A percentile compares a stretch with the other conserved stretches of the same genome.
Evolutionary conservation across 805 yeast species (phyloP).

Genomic region (Yarrowia hollandica): DNA sequence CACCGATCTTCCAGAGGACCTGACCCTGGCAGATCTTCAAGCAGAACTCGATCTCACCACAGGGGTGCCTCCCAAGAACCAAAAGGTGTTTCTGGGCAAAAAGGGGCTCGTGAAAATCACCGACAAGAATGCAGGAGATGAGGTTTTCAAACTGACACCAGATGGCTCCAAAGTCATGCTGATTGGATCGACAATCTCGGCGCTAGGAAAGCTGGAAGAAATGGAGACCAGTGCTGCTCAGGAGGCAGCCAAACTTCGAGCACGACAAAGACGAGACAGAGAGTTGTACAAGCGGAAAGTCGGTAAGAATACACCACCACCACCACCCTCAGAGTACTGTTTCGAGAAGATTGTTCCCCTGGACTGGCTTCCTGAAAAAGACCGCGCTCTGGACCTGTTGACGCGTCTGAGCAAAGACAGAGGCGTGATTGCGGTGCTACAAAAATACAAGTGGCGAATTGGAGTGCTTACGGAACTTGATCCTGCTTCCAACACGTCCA

Average conservation of each 20-base stretch:
- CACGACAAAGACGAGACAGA: slow-evolving; percentile 16
- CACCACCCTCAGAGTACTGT: slow-evolving; percentile 27
- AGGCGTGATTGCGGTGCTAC: slow-evolving; percentile 44
- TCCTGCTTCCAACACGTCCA: slow-evolving; percentile 43
- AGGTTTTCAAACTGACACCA: slow-evolving; percentile 18
- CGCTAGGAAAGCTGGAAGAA: slow-evolving; percentile 34
- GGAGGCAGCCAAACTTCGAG: slow-evolving; percentile 25
- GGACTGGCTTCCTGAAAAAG: slow-evolving; percentile 37
- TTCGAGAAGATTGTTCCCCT: slow-evolving; percentile 22
- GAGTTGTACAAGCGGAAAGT: slow-evolving; percentile 9
- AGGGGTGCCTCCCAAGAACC: slow-evolving; percentile 38
- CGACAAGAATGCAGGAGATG: slow-evolving; percentile 30
- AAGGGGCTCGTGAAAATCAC: slow-evolving; percentile 35
- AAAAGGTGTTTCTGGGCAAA: slow-evolving; percentile 39
- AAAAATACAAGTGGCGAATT: slow-evolving; percentile 41
- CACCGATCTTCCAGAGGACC: slow-evolving; percentile 30
- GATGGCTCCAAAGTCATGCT: slow-evolving; percentile 37
- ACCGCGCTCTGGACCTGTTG: slow-evolving; percentile 38
- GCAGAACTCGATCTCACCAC: slow-evolving; percentile 36
- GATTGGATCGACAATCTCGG: slow-evolving; percentile 40
- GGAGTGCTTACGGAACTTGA: slow-evolving; percentile 44
- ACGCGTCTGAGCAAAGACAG: slow-evolving; percentile 41
- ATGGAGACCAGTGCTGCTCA: slow-evolving; percentile 32
- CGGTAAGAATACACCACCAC: slow-evolving; percentile 29
- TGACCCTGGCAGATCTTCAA: slow-evolving; percentile 35